Evolutionary conservation across 257 asterid genomes (phyloP), one percentile per base, ranked within the genome.

Genomic region (Primulina huaijiensis): DNA sequence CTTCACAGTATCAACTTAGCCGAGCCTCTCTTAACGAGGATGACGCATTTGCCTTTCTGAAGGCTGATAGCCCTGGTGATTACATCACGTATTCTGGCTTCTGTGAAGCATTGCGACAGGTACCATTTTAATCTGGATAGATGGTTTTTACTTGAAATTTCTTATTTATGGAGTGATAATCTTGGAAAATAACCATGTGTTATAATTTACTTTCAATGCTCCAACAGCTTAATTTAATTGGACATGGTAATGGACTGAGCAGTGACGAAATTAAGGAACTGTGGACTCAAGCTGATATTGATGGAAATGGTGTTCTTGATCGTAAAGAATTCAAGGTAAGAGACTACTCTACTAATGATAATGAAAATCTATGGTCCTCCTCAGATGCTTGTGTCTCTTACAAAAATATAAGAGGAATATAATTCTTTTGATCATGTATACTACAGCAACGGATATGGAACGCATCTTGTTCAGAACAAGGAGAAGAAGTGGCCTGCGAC

Each of bases 91-190:
- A 75, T 80, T 56, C 83, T 6, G 97, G 88, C 69, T 94, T 94
- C 76, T 89, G 96, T 76, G 96, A 91, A 84, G 96, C 97, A 57
- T 67, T 94, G 59, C 82, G 89, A 27, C 96, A 87, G 92, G 99
- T 93, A 72, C 35, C 50, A 38, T 8, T 9, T 3, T 0, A 43
- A 11, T 43, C 53, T 43, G 6, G 7, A 12, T 43, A 4, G 53
- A 43, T 43, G 50, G 17, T 43, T 12, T 34, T 38, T 38, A 38
- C 9, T 38, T 8, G 46, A 9, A 38, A 38, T 38, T 9, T 9
- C 46, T 8, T 9, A 38, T 5, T 38, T 8, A 38, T 38, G 11
- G 46, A 38, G 46, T 38, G 46, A 38, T 11, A 12, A 43, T 43
- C 53, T 43, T 43, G 17, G 53, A 43, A 16, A 31, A 33, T 38